Evolutionary conservation across 352 stramenopile species (phyloP).

Genomic region (Globisporangium sylvaticum): DNA sequence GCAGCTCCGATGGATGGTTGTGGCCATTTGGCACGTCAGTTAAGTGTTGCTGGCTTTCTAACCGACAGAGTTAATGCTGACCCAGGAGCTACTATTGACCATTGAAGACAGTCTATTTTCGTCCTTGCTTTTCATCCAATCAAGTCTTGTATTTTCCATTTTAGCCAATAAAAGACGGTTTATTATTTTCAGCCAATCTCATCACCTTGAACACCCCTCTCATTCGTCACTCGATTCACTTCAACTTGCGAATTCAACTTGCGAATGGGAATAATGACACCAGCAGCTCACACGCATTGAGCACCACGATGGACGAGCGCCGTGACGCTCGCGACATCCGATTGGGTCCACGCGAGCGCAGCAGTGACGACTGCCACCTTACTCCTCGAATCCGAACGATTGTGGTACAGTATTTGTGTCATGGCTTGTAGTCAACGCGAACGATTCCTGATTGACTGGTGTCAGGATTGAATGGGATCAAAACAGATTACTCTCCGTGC

Average conservation of each 20-base stretch:
- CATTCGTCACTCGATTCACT: neutral
- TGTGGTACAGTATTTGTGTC: neutral
- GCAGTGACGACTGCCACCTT: neutral
- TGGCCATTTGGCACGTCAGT: conserved; percentile 11
- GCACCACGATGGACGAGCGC: neutral
- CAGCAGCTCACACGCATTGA: neutral
- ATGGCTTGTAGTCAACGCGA: neutral
- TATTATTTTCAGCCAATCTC: neutral
- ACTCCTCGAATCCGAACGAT: neutral
- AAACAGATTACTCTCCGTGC: neutral
- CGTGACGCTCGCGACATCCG: too few species aligned
- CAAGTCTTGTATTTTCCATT: neutral
- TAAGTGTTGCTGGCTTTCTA: neutral
- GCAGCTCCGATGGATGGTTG: conserved; percentile 14
- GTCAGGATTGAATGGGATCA: neutral
- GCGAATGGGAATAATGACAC: neutral
- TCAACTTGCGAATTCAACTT: neutral
- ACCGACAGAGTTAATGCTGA: neutral
- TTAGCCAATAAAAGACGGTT: too few species aligned
- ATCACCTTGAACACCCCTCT: neutral
- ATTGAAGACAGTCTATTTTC: neutral
- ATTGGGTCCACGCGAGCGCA: too few species aligned
- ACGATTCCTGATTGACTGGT: neutral
- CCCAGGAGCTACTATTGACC: conserved; percentile 1
- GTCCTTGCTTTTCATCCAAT: neutral